These are phyloP conservation scores for Pseudogymnoascus sp. DNA, from an alignment of 2,329 filamentous ascomycete genomes.

Conservation along the genomic window DNA sequence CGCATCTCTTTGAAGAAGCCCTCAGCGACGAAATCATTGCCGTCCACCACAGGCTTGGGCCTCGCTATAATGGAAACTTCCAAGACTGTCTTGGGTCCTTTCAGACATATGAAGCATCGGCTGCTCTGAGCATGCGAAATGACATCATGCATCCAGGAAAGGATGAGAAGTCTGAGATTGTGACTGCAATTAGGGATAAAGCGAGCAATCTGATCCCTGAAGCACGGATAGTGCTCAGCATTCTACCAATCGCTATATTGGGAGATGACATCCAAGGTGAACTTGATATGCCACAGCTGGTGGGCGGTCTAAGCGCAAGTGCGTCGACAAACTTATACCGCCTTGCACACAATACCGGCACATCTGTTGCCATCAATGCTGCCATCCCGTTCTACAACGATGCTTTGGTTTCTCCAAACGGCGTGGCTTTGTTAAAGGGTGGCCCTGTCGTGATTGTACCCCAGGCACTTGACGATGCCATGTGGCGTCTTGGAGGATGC, in stretches of 20 bases:
- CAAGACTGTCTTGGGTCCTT: conserved; percentile 94
- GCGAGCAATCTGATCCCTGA: conserved; percentile 77
- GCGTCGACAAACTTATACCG: conserved; percentile 60
- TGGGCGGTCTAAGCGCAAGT: conserved; percentile 65
- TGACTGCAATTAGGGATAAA: conserved; percentile 77
- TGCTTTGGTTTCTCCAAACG: conserved; percentile 71
- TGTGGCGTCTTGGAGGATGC: conserved; percentile 90
- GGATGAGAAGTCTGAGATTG: conserved; percentile 84
- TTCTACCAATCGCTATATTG: conserved; percentile 71
- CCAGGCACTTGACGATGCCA: conserved; percentile 78
- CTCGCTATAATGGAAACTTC: conserved; percentile 89
- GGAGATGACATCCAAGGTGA: conserved; percentile 69
- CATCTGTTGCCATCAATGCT: conserved; percentile 77
- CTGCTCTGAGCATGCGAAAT: conserved; percentile 80
- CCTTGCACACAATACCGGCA: conserved; percentile 63
- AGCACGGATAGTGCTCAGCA: conserved; percentile 69
- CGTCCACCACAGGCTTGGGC: conserved; percentile 82
- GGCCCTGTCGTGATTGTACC: conserved; percentile 74
- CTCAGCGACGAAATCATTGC: conserved; percentile 87
- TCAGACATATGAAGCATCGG: conserved; percentile 91
- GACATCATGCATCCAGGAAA: conserved; percentile 84
- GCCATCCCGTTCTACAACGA: conserved; percentile 83
- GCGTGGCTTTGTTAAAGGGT: conserved; percentile 73
- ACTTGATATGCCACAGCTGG: conserved; percentile 62
- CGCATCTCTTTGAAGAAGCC: conserved; percentile 78